Conservation (phyloP, 495 filamentous ascomycete genomes). For the Annulohypoxylon maeteangense region DNA sequence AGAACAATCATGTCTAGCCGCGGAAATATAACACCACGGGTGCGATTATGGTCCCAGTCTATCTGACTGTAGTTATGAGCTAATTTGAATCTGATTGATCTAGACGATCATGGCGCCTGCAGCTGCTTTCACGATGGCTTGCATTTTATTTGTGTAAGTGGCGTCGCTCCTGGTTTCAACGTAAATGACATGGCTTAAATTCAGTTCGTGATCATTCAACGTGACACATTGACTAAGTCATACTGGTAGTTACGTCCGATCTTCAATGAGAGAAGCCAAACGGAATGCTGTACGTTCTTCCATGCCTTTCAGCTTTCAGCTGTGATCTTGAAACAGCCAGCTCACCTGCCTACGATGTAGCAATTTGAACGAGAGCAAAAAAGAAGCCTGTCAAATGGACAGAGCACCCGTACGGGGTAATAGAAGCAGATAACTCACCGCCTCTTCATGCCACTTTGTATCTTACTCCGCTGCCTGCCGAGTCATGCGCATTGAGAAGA, state of each 20-base stretch:
- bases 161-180: not conserved
- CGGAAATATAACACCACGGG: constrained; percentile 38
- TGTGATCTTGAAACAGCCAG: not conserved
- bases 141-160: constrained; percentile 53
- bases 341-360: constrained; percentile 26
- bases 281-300: constrained; percentile 51
- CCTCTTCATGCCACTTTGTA: constrained; percentile 19
- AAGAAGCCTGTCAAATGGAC: constrained; percentile 18
- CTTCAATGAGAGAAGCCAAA: constrained; percentile 57
- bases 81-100: constrained; percentile 6
- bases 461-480: constrained; percentile 1
- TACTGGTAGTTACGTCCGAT: constrained; percentile 51
- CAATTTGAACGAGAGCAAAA: constrained; percentile 37
- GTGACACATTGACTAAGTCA: constrained; percentile 13
- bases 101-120: constrained; percentile 59
- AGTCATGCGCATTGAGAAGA: not conserved
- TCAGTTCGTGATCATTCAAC: not conserved
- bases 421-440: constrained; percentile 18
- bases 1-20: constrained; percentile 23
- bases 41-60: constrained; percentile 8
- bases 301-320: not conserved
- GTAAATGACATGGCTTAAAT: not conserved
- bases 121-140: constrained; percentile 62
- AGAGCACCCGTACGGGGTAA: constrained; percentile 5
- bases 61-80: not conserved